Percentiles rank a stretch among this genome's conserved stretches.
Conservation (phyloP, 1,284 basidiomycete genomes). For the Cystobasidium sp. region DNA sequence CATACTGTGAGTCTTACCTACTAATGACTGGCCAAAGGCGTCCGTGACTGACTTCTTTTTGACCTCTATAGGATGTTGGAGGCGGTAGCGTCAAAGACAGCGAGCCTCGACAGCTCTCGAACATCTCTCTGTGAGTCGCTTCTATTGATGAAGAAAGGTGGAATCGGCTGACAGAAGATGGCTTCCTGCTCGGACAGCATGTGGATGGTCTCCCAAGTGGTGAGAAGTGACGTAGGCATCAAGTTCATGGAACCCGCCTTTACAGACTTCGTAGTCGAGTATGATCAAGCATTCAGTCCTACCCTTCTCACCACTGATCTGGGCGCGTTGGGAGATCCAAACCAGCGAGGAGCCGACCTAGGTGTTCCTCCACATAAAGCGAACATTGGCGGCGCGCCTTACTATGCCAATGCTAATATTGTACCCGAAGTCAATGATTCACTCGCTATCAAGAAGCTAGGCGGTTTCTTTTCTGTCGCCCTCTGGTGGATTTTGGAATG, state of each 20-base stretch:
- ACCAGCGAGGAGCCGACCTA: background rate
- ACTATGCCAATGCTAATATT: conserved; percentile 19
- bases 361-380: background rate
- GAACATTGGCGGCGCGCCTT: background rate
- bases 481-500: conserved; percentile 37
- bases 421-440: background rate
- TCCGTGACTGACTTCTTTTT: background rate
- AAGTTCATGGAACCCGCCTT: conserved; percentile 8
- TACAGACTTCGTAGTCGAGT: background rate
- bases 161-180: background rate
- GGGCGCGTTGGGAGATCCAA: background rate
- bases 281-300: conserved; percentile 11
- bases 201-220: conserved; percentile 23
- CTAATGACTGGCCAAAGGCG: background rate
- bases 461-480: background rate
- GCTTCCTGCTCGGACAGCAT: background rate
- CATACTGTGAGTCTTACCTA: conserved; percentile 9
- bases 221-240: conserved; percentile 8
- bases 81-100: conserved; percentile 8
- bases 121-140: conserved; percentile 17
- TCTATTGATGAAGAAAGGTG: background rate
- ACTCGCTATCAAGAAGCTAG: conserved; percentile 1
- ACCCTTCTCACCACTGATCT: background rate
- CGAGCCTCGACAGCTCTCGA: conserved; percentile 8
- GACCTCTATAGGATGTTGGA: conserved; percentile 12